Base-by-base conservation (phyloP, 2,329 filamentous ascomycete species). In the Ceratocystiopsis minuta region DNA sequence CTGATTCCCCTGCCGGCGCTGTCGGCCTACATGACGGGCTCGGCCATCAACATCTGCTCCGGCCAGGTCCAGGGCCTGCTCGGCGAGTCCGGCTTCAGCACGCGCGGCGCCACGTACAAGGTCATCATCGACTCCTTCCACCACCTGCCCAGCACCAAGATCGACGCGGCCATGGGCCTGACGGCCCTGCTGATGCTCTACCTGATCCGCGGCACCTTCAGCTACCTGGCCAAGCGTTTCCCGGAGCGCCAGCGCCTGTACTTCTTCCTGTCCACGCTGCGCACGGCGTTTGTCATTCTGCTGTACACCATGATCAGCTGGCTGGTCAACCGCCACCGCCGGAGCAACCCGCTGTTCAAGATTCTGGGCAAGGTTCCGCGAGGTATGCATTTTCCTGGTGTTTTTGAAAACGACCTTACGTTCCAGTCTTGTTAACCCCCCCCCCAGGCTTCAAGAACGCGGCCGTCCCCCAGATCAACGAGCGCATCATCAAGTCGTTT, bases 21-120 rank as follows among this genome's bases (percentile, higher is more conserved):
- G 42, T 87, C 83, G 0, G 86, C 90, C 3, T 96, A 94, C 65
- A 95, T 96, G 82, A 96, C 90, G 0, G 88, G 88, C 3, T 94
- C 88, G 6, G 86, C 88, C 42, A 71, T 98, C 58, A 93, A 74
- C 52, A 96, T 98, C 54, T 77, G 74, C 15, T 71, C 75, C 18
- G 87, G 90, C 32, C 90, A 98, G 58, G 68, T 95, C 6, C 80
- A 83, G 1, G 70, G 71, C 2, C 63, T 96, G 57, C 72, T 98
- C 63, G 90, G 90, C 7, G 78, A 94, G 54, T 68, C 67, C 1
- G 71, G 72, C 17, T 76, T 90, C 43, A 46, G 45, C 42, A 52
- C 57, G 74, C 78, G 48, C 50, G 86, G 72, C 15, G 60, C 84
- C 0, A 85, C 90, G 0, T 96, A 93, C 55, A 58, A 65, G 51